phyloP scores from a whole-genome alignment of 83 land plant species.

The Larix sibirica region DNA sequence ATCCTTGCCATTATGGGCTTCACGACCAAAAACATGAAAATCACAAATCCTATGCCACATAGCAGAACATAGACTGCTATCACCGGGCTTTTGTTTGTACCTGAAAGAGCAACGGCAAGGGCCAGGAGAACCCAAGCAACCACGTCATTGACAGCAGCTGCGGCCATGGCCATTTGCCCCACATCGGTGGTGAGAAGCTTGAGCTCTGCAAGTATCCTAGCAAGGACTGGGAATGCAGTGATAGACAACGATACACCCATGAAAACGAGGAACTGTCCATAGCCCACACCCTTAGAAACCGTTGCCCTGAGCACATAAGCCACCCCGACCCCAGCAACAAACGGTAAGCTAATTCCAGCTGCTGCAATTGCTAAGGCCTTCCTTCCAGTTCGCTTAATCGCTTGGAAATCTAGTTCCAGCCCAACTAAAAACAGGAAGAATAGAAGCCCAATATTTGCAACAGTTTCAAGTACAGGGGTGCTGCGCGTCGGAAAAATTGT shows the following conservation, averaged over 20 bases:
- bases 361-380: slow-evolving; percentile 52
- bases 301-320: slow-evolving; percentile 45
- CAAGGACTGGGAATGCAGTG: slow-evolving; percentile 79
- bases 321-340: slow-evolving; percentile 54
- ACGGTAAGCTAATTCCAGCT: slow-evolving; percentile 64
- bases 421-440: slow-evolving; percentile 81
- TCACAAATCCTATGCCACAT: slow-evolving; percentile 42
- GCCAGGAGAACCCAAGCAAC: slow-evolving; percentile 86
- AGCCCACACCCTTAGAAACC: slow-evolving; percentile 37
- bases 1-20: slow-evolving; percentile 34
- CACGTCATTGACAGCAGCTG: slow-evolving; percentile 81
- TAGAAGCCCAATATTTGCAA: slow-evolving; percentile 73
- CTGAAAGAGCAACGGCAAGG: slow-evolving; percentile 58
- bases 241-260: slow-evolving; percentile 82
- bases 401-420: slow-evolving; percentile 52
- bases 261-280: slow-evolving; percentile 58
- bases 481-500: slow-evolving; percentile 48
- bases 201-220: slow-evolving; percentile 79
- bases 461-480: slow-evolving; percentile 54
- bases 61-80: slow-evolving; percentile 68
- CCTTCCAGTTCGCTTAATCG: slow-evolving; percentile 63
- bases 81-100: slow-evolving; percentile 22
- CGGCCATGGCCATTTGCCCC: slow-evolving; percentile 73
- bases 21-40: slow-evolving; percentile 28
- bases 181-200: slow-evolving; percentile 82